phyloP scores from a whole-genome alignment of 140 eudicot species.

The Flaveria floridana region DNA sequence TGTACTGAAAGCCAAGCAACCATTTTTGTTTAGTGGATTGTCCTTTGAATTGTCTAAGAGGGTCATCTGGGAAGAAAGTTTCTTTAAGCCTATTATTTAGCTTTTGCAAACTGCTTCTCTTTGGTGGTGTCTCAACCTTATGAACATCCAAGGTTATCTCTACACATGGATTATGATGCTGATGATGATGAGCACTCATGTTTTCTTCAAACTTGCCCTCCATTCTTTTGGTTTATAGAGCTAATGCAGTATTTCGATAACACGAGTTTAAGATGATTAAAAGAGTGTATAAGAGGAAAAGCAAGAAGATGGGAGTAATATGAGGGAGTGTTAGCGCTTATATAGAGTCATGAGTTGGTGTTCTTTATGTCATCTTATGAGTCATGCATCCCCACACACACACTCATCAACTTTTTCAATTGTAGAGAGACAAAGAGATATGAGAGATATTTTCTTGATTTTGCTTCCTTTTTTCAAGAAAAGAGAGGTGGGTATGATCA shows the following conservation, averaged over 20 bases:
- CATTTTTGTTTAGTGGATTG: slow-evolving; percentile 45
- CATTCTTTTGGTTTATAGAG: slow-evolving; percentile 19
- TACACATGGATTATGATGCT: slow-evolving; percentile 37
- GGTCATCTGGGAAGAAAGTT: slow-evolving; percentile 95
- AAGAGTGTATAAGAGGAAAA: slow-evolving; percentile 20
- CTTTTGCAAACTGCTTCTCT: slow-evolving; percentile 58
- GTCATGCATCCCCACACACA: slow-evolving; percentile 42
- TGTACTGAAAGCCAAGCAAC: slow-evolving; percentile 74
- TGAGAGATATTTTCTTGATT: slow-evolving; percentile 25
- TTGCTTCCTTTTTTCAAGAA: slow-evolving; percentile 28
- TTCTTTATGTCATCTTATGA: slow-evolving; percentile 43
- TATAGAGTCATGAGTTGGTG: slow-evolving; percentile 42
- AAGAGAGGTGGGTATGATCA: slow-evolving; percentile 12
- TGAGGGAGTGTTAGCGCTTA: slow-evolving; percentile 33
- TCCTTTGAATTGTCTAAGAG: slow-evolving; percentile 87
- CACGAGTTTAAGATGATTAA: slow-evolving; percentile 18
- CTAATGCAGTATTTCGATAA: not conserved
- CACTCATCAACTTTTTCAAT: slow-evolving; percentile 44
- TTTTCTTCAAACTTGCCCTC: slow-evolving; percentile 31
- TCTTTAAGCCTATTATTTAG: slow-evolving; percentile 64
- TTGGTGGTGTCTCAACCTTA: slow-evolving; percentile 75
- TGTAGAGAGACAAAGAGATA: slow-evolving; percentile 27
- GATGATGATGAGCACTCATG: slow-evolving; percentile 16
- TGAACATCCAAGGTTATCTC: slow-evolving; percentile 68
- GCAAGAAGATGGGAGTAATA: slow-evolving; percentile 32